Evolutionary conservation across 2,329 filamentous ascomycete species (phyloP).

Genomic region (Fusarium sp.): DNA sequence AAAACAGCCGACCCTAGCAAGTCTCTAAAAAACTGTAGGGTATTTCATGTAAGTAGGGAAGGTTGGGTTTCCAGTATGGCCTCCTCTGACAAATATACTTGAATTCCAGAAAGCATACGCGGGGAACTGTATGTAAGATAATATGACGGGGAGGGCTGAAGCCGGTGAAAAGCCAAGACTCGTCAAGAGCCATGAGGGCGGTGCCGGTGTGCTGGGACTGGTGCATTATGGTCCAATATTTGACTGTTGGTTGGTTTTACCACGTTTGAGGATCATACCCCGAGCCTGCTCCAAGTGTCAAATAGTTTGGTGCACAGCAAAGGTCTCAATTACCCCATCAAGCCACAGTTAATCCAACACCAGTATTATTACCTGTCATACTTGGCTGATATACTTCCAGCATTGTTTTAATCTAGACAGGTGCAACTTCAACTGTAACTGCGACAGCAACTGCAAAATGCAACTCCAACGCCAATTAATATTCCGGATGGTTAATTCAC

Average conservation of each 20-base stretch:
- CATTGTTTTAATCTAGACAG: slow-evolving; percentile 1
- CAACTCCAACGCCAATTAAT: slow-evolving; percentile 3
- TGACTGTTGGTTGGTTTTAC: background rate
- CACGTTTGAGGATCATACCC: background rate
- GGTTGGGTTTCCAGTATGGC: background rate
- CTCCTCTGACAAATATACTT: slow-evolving; percentile 25
- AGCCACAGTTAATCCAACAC: background rate
- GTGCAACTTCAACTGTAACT: slow-evolving; percentile 6
- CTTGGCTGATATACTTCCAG: background rate
- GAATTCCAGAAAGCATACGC: background rate
- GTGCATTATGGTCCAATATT: background rate
- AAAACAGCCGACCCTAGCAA: slow-evolving; percentile 15
- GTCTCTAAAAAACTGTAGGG: slow-evolving; percentile 10
- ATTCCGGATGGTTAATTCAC: slow-evolving; percentile 24
- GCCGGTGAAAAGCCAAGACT: slow-evolving; percentile 13
- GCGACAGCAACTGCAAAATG: background rate
- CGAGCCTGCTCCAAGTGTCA: background rate
- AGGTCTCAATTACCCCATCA: background rate
- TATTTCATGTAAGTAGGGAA: background rate
- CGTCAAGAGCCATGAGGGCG: background rate
- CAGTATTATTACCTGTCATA: background rate
- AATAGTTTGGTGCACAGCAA: background rate
- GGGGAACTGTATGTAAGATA: slow-evolving; percentile 10
- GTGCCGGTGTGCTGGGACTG: background rate
- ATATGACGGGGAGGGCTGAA: slow-evolving; percentile 4